Evolutionary conservation across 768 basidiomycete species (phyloP).

Genomic region (Russula earlei): DNA sequence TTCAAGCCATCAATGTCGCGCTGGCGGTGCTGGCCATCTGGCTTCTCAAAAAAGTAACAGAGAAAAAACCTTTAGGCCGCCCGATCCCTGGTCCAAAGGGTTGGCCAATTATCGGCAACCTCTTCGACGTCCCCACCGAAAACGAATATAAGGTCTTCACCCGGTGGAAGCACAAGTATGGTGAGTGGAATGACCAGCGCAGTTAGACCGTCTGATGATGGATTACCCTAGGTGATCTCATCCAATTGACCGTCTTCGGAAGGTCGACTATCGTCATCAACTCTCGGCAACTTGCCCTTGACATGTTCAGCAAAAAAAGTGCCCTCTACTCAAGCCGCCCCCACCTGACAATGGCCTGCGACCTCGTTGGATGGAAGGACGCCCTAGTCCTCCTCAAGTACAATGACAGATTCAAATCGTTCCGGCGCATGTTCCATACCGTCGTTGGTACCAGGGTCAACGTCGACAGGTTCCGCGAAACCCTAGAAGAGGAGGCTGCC

Average conservation of each 20-base stretch:
- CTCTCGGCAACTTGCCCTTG: slow-evolving; percentile 17
- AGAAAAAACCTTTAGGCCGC: slow-evolving; percentile 11
- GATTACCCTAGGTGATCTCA: slow-evolving; percentile 19
- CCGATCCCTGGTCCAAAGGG: slow-evolving; percentile 16
- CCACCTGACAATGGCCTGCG: slow-evolving; percentile 20
- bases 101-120: slow-evolving; percentile 20
- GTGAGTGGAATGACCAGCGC: not conserved
- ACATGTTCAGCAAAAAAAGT: slow-evolving; percentile 24
- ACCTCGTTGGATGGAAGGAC: slow-evolving; percentile 19
- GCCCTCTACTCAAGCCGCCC: slow-evolving; percentile 23
- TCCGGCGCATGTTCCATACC: slow-evolving; percentile 18
- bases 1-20: slow-evolving; percentile 1
- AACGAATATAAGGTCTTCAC: slow-evolving; percentile 17
- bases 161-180: slow-evolving; percentile 15
- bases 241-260: slow-evolving; percentile 22
- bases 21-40: slow-evolving; percentile 8
- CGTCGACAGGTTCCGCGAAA: slow-evolving; percentile 17
- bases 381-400: slow-evolving; percentile 21
- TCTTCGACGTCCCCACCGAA: slow-evolving; percentile 17
- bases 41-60: slow-evolving; percentile 14
- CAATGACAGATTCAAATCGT: slow-evolving; percentile 19
- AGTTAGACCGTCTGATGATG: not conserved
- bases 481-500: slow-evolving; percentile 16
- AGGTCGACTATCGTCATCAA: slow-evolving; percentile 22
- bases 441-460: slow-evolving; percentile 17